Conservation (phyloP, 78 protist species). For the Monosiga brevicollis region DNA sequence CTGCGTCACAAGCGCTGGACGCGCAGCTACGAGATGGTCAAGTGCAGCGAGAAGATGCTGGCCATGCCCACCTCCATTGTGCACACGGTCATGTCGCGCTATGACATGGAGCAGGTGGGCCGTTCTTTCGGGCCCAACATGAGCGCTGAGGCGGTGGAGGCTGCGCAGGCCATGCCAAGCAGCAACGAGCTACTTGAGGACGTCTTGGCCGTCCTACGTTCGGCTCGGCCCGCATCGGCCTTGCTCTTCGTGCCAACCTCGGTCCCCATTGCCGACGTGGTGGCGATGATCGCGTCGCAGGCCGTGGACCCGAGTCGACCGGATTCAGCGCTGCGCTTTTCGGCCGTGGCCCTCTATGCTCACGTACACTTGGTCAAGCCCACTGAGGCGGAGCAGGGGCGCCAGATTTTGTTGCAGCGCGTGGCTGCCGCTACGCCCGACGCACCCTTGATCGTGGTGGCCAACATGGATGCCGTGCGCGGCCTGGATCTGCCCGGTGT, state of each 20-base stretch:
- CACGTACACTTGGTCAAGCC: neutral
- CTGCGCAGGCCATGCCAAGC: too few relatives aligned
- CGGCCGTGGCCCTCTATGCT: neutral
- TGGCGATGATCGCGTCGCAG: neutral
- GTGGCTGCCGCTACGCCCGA: neutral
- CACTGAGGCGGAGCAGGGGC: neutral
- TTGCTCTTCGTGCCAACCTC: neutral
- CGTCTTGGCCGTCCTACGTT: too few relatives aligned
- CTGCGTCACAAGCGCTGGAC: too few relatives aligned
- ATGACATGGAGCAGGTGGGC: too few relatives aligned
- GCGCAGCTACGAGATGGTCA: too few relatives aligned
- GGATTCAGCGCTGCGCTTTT: too few relatives aligned
- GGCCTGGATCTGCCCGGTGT: neutral
- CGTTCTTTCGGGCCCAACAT: too few relatives aligned
- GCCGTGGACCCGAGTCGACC: neutral
- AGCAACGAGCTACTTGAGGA: too few relatives aligned
- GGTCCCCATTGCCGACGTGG: neutral
- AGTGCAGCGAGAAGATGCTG: too few relatives aligned
- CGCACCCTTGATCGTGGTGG: neutral
- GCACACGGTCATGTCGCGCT: too few relatives aligned
- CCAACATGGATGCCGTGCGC: neutral
- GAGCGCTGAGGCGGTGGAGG: too few relatives aligned
- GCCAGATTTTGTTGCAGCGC: neutral
- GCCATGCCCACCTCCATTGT: too few relatives aligned
- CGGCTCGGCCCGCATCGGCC: neutral